phyloP scores from a whole-genome alignment of 441 rosid species.

The Dalechampia spathulata region DNA sequence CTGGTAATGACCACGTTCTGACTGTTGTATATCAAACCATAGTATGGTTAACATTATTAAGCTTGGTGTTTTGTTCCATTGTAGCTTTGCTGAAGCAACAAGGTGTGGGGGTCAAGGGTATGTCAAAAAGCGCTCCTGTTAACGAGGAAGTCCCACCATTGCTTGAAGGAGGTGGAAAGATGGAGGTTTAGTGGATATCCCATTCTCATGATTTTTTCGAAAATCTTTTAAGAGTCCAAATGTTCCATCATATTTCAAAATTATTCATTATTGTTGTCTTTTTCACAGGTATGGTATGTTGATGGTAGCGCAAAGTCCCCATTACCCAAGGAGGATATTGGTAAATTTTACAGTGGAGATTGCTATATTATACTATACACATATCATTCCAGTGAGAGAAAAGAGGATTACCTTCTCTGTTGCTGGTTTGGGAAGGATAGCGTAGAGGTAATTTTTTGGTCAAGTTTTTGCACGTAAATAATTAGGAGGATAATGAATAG shows the following conservation, averaged over 20 bases:
- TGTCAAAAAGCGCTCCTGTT: conserved; percentile 62
- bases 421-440: conserved; percentile 92
- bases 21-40: conserved; percentile 11
- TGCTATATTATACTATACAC: conserved; percentile 91
- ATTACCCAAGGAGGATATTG: conserved; percentile 74
- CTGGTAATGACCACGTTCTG: conserved; percentile 42
- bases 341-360: conserved; percentile 95
- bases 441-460: conserved; percentile 50
- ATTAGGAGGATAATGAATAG: conserved; percentile 1
- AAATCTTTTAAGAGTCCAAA: conserved; percentile 5
- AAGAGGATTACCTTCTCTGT: conserved; percentile 86
- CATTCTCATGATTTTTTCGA: conserved; percentile 14
- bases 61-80: conserved; percentile 16
- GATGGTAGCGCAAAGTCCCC: conserved; percentile 82
- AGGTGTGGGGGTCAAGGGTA: conserved; percentile 89
- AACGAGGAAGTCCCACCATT: conserved; percentile 93
- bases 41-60: conserved; percentile 21
- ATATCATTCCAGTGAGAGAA: conserved; percentile 90
- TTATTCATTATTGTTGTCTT: conserved; percentile 15
- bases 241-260: not conserved
- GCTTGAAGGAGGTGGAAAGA: conserved; percentile 96
- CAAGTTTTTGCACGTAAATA: not conserved
- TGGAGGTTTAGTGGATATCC: conserved; percentile 62
- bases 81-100: conserved; percentile 97
- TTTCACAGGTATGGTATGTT: conserved; percentile 86